phyloP scores from a whole-genome alignment of 179 eudicot genomes.

The Spinacia oleracea region DNA sequence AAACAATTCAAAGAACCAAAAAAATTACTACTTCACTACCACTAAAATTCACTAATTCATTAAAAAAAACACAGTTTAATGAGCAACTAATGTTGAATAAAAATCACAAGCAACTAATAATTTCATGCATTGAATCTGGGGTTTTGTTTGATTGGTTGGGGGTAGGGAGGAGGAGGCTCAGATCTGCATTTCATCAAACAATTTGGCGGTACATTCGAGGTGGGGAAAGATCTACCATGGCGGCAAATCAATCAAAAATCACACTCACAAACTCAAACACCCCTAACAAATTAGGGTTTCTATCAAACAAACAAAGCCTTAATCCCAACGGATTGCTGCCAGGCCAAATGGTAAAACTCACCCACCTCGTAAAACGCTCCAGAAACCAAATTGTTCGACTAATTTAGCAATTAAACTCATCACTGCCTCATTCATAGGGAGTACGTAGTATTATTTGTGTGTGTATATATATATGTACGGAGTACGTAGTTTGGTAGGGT shows the following conservation, averaged over 20 bases:
- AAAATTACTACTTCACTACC: no score
- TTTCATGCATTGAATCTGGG: background rate
- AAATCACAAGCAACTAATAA: background rate
- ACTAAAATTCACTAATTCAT: no score
- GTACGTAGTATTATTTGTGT: no score
- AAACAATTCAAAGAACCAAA: no score
- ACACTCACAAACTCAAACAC: background rate
- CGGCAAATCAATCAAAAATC: conserved; percentile 6
- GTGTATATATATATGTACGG: no score
- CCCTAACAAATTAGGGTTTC: background rate
- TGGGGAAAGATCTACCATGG: conserved; percentile 11
- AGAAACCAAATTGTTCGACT: background rate
- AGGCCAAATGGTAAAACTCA: conserved; percentile 10
- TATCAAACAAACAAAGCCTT: background rate
- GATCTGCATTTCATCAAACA: conserved; percentile 18
- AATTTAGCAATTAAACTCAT: background rate
- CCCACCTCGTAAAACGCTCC: background rate
- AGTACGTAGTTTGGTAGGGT: background rate
- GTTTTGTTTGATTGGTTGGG: background rate
- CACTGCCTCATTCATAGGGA: conserved; percentile 14
- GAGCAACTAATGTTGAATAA: no score
- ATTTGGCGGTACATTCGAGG: background rate
- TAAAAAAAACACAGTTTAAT: no score
- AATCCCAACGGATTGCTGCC: background rate
- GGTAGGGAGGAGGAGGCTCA: conserved; percentile 13